Conservation (phyloP, 164 flowering plant genomes). For the Chimonanthus praecox region DNA sequence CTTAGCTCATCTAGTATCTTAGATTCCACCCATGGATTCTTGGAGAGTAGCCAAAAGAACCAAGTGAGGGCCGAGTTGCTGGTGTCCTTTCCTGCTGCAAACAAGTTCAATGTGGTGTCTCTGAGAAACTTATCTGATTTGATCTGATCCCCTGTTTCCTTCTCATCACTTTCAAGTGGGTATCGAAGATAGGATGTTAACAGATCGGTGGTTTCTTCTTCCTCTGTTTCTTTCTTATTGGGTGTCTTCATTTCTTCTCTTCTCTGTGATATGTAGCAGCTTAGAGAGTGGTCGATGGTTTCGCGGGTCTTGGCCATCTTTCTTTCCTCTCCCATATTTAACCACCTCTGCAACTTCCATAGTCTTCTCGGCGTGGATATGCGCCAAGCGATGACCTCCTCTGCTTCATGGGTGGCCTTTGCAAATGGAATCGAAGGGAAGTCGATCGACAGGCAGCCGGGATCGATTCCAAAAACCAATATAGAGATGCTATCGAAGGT, state of each 20-base stretch:
- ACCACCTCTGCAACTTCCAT: constrained; percentile 33
- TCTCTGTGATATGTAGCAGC: neutral
- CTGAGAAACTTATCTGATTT: constrained; percentile 19
- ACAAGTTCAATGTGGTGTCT: constrained; percentile 21
- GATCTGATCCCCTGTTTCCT: neutral
- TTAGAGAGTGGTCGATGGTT: neutral
- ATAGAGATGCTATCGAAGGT: constrained; percentile 29
- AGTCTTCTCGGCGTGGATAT: constrained; percentile 21
- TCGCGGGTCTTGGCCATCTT: neutral
- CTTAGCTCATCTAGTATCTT: constrained; percentile 26
- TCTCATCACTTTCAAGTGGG: neutral
- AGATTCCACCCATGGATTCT: constrained; percentile 23
- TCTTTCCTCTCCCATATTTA: constrained; percentile 21
- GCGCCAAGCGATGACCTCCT: constrained; percentile 20
- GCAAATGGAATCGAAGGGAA: constrained; percentile 24
- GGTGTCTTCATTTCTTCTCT: neutral
- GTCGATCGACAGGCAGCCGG: constrained; percentile 18
- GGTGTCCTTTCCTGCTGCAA: constrained; percentile 33
- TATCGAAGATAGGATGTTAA: neutral
- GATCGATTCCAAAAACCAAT: constrained; percentile 20
- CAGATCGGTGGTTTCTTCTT: neutral
- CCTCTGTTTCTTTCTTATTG: neutral
- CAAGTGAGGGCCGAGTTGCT: constrained; percentile 31
- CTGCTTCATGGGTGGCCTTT: constrained; percentile 25
- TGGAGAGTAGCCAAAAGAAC: constrained; percentile 32